phyloP scores from a whole-genome alignment of 1,284 basidiomycete species.

The Fomitopsis betulina region DNA sequence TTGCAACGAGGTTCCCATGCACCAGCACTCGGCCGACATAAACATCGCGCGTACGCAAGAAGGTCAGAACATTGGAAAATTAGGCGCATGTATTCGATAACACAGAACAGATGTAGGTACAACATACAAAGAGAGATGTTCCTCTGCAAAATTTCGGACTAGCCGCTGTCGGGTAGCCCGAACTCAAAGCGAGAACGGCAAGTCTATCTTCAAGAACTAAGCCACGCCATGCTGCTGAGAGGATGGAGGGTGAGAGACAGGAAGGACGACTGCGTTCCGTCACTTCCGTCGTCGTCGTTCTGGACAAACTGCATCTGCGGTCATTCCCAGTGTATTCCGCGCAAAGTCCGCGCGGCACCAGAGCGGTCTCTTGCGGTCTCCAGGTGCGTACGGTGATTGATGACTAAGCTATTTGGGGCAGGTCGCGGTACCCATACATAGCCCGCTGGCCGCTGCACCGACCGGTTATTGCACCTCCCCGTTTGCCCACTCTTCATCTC shows the following conservation, averaged over 20 bases:
- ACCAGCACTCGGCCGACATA: neutral
- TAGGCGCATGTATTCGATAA: neutral
- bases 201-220: slow-evolving; percentile 57
- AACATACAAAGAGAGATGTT: slow-evolving; percentile 35
- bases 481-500: slow-evolving; percentile 3
- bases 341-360: too few species aligned
- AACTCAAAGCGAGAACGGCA: slow-evolving; percentile 72
- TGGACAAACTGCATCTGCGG: slow-evolving; percentile 30
- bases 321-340: neutral
- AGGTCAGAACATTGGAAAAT: neutral
- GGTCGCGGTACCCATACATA: neutral
- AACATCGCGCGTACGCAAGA: neutral
- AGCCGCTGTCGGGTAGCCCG: slow-evolving; percentile 55
- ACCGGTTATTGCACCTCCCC: slow-evolving; percentile 8
- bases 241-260: slow-evolving; percentile 66
- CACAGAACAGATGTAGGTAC: slow-evolving; percentile 6
- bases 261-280: slow-evolving; percentile 36
- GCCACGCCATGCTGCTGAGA: slow-evolving; percentile 30
- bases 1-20: neutral
- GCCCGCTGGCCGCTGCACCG: neutral
- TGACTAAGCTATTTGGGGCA: slow-evolving; percentile 18
- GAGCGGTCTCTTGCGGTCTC: too few species aligned
- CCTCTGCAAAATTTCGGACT: slow-evolving; percentile 76
- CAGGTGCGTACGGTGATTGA: slow-evolving; percentile 4
- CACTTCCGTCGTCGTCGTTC: slow-evolving; percentile 78